Evolutionary conservation across 306 rosid genomes (phyloP).

Genomic region (Cicer cuneatum): DNA sequence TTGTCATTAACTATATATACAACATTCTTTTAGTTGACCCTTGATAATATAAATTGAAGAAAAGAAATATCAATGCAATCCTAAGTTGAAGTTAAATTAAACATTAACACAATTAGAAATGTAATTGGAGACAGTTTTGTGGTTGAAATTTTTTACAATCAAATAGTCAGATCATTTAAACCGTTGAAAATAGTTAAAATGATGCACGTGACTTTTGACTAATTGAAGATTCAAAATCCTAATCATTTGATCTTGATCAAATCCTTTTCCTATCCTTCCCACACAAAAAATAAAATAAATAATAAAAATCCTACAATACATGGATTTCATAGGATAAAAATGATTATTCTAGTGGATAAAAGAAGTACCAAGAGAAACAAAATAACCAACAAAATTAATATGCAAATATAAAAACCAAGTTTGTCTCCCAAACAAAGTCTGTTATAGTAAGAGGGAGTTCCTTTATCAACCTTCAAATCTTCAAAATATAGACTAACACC

Average conservation of each 20-base stretch:
- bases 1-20: conserved; percentile 1
- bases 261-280: background rate
- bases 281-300: background rate
- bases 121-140: background rate
- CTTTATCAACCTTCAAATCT: conserved; percentile 42
- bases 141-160: background rate
- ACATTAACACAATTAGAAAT: conserved; percentile 15
- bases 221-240: background rate
- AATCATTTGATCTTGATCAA: background rate
- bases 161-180: background rate
- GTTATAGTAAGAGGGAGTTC: conserved; percentile 13
- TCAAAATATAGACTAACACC: conserved; percentile 51
- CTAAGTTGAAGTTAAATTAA: conserved; percentile 9
- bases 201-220: background rate
- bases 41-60: background rate
- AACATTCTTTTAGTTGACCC: conserved; percentile 15
- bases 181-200: too few relatives aligned
- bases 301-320: too few relatives aligned
- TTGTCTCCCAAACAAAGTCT: conserved; percentile 1
- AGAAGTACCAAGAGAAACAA: conserved; percentile 37
- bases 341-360: conserved; percentile 45
- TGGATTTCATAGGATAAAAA: conserved; percentile 25
- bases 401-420: conserved; percentile 35
- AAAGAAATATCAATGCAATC: background rate
- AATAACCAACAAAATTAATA: conserved; percentile 38